Conservation (phyloP, 345 rosid genomes). For the Pseudoturritis turrita region DNA sequence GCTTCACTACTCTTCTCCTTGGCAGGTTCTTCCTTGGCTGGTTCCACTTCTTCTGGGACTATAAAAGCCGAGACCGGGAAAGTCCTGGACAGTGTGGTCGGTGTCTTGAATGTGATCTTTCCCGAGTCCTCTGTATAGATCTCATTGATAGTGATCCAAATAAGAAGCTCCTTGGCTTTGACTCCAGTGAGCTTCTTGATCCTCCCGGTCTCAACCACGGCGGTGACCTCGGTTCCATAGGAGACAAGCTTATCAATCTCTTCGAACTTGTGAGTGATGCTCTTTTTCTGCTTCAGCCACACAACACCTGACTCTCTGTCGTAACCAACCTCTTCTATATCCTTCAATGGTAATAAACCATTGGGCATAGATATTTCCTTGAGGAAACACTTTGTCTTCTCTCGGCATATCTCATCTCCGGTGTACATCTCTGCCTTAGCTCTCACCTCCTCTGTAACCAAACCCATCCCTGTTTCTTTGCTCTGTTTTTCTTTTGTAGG, state of each 20-base stretch:
- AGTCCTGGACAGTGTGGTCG: slow-evolving; percentile 66
- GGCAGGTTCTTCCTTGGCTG: slow-evolving; percentile 26
- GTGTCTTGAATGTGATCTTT: slow-evolving; percentile 73
- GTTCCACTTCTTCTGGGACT: slow-evolving; percentile 41
- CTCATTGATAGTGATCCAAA: slow-evolving; percentile 65
- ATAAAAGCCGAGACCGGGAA: slow-evolving; percentile 68
- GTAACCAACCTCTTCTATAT: slow-evolving; percentile 75
- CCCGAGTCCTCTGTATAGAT: slow-evolving; percentile 51
- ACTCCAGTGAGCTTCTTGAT: slow-evolving; percentile 98
- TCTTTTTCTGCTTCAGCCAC: slow-evolving; percentile 87
- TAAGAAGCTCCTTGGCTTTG: slow-evolving; percentile 79
- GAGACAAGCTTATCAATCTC: slow-evolving; percentile 53
- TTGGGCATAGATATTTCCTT: slow-evolving; percentile 61
- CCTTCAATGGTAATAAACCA: slow-evolving; percentile 73
- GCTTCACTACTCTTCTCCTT: slow-evolving; percentile 24
- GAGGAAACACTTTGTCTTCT: slow-evolving; percentile 56
- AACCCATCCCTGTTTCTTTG: slow-evolving; percentile 40
- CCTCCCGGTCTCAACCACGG: slow-evolving; percentile 47
- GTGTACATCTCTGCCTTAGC: slow-evolving; percentile 72
- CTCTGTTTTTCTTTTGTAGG: background rate
- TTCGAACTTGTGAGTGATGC: slow-evolving; percentile 70
- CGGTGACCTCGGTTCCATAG: slow-evolving; percentile 81
- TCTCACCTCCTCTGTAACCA: slow-evolving; percentile 64
- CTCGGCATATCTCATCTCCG: slow-evolving; percentile 68
- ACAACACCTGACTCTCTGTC: slow-evolving; percentile 81